A percentile compares a stretch with the other conserved stretches of the same genome.
Conservation (phyloP, 352 stramenopile species). For the Plasmopara halstedii region DNA sequence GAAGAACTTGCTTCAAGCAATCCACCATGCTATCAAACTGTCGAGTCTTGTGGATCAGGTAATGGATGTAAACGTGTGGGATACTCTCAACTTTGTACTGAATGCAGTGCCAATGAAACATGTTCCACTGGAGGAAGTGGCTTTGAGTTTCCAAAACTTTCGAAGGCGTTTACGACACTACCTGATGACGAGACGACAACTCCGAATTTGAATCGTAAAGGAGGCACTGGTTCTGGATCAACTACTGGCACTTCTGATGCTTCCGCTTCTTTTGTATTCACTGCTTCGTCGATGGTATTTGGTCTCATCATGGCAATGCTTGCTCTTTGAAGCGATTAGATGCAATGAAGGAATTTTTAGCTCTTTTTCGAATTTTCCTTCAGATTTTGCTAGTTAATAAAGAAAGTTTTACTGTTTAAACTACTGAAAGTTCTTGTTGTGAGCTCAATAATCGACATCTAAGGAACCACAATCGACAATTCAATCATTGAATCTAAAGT, state of each 20-base stretch:
- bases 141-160: conserved; percentile 56
- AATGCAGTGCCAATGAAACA: conserved; percentile 29
- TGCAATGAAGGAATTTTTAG: conserved; percentile 4
- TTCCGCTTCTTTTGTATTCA: conserved; percentile 7
- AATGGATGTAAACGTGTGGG: conserved; percentile 56
- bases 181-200: conserved; percentile 39
- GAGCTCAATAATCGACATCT: no score
- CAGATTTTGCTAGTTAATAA: conserved; percentile 22
- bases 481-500: no score
- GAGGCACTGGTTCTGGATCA: conserved; percentile 3
- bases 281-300: conserved; percentile 11
- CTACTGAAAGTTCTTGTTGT: no score
- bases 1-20: conserved; percentile 41
- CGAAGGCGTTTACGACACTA: conserved; percentile 41
- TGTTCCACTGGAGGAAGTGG: conserved; percentile 32
- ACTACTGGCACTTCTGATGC: neutral
- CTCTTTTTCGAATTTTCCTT: conserved; percentile 20
- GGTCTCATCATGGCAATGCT: conserved; percentile 17
- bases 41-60: conserved; percentile 35
- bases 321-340: conserved; percentile 14
- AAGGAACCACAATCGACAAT: no score
- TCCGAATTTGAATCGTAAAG: neutral
- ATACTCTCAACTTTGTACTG: conserved; percentile 68
- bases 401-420: conserved; percentile 5
- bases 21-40: conserved; percentile 65